phyloP scores from a whole-genome alignment of 345 rosid species.

The Gossypium longicalyx region DNA sequence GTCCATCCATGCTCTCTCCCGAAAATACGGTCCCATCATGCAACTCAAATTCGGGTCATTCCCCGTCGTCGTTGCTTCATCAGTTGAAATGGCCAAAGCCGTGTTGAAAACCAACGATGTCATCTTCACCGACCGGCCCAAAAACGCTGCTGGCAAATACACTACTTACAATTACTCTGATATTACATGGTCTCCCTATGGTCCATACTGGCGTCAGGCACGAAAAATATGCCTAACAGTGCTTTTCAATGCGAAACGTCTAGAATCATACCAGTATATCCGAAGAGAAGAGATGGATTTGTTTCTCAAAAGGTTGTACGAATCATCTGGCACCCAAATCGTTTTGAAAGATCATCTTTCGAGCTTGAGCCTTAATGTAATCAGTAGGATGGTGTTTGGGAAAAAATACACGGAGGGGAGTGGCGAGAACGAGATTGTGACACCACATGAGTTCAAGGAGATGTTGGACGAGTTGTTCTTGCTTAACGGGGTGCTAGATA shows the following conservation, averaged over 20 bases:
- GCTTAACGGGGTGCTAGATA: slow-evolving; percentile 53
- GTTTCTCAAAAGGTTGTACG: slow-evolving; percentile 24
- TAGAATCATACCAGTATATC: slow-evolving; percentile 55
- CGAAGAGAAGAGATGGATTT: slow-evolving; percentile 41
- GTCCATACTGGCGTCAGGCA: slow-evolving; percentile 66
- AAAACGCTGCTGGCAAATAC: slow-evolving; percentile 56
- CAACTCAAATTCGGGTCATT: slow-evolving; percentile 49
- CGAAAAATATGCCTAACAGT: slow-evolving; percentile 55
- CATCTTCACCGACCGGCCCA: slow-evolving; percentile 42
- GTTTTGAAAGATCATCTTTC: slow-evolving; percentile 41
- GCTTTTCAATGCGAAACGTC: slow-evolving; percentile 56
- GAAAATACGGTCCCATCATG: slow-evolving; percentile 60
- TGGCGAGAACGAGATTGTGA: slow-evolving; percentile 29
- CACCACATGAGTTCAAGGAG: slow-evolving; percentile 56
- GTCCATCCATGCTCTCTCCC: slow-evolving; percentile 49
- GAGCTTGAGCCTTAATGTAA: slow-evolving; percentile 47
- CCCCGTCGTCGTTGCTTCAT: slow-evolving; percentile 47
- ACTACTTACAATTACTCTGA: slow-evolving; percentile 59
- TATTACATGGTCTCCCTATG: slow-evolving; percentile 62
- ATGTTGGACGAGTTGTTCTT: slow-evolving; percentile 65
- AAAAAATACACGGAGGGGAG: slow-evolving; percentile 43
- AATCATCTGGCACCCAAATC: slow-evolving; percentile 18
- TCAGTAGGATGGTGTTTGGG: slow-evolving; percentile 62
- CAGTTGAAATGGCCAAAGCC: slow-evolving; percentile 48
- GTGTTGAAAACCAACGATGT: slow-evolving; percentile 54